Percentiles rank a stretch among this genome's conserved stretches.
These are phyloP conservation scores for apple (Malus domestica) DNA, from an alignment of 306 rosid species.

Conservation along the genomic window ASM211411v1 NC_041795.1:30771001-30771500, in stretches of 20 bases:
- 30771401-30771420: background rate
- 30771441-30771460: no score
- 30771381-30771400: background rate
- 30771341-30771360: background rate
- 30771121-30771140: conserved; percentile 46
- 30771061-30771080: conserved; percentile 60
- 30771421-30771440: no score
- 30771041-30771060: conserved; percentile 44
- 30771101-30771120: conserved; percentile 21
- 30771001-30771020: conserved; percentile 45
- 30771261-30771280: background rate
- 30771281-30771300: background rate
- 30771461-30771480: no score
- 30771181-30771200: conserved; percentile 77
- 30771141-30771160: conserved; percentile 47
- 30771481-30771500: no score
- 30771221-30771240: background rate
- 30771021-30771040: conserved; percentile 74
- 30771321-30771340: background rate
- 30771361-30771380: background rate
- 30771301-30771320: background rate
- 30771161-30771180: conserved; percentile 40
- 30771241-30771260: background rate
- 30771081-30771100: conserved; percentile 27
- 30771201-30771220: conserved; percentile 21